A percentile compares a stretch with the other conserved stretches of the same genome.
phyloP scores from a whole-genome alignment of 1,284 basidiomycete genomes.

The Omphalotus olearius region DNA sequence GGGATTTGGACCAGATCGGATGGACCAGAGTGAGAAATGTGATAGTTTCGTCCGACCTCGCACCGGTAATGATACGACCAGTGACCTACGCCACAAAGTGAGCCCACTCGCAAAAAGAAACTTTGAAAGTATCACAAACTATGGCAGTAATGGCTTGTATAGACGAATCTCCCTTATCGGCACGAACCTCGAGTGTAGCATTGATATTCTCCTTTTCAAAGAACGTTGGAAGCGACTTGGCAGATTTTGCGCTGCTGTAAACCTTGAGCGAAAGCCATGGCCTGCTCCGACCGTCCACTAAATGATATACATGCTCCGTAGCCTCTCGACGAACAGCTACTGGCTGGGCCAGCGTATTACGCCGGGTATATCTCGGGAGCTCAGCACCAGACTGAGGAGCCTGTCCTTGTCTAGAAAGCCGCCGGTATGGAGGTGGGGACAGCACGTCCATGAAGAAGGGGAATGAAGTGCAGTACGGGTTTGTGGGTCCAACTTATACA shows the following conservation, averaged over 20 bases:
- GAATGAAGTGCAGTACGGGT: constrained; percentile 16
- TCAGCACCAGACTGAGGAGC: constrained; percentile 37
- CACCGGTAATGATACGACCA: constrained; percentile 43
- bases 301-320: constrained; percentile 39
- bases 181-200: constrained; percentile 37
- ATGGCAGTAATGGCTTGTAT: constrained; percentile 39
- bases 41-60: constrained; percentile 32
- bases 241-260: constrained; percentile 7
- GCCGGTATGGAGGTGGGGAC: constrained; percentile 43
- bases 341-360: constrained; percentile 36
- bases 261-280: constrained; percentile 10
- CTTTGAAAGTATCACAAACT: constrained; percentile 24
- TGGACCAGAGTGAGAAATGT: constrained; percentile 38
- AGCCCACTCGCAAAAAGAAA: not conserved
- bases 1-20: constrained; percentile 41
- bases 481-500: constrained; percentile 24
- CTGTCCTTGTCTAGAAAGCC: constrained; percentile 41
- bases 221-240: constrained; percentile 8
- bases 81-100: constrained; percentile 23
- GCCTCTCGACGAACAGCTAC: constrained; percentile 32
- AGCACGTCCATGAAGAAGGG: constrained; percentile 33
- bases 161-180: constrained; percentile 39
- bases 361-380: constrained; percentile 44
- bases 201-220: constrained; percentile 47
- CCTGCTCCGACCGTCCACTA: constrained; percentile 33